Percentiles rank a stretch among this genome's conserved stretches.
These are phyloP conservation scores for Butyriboletus appendiculatus DNA, from an alignment of 1,284 basidiomycete genomes.

Conservation along the genomic window DNA sequence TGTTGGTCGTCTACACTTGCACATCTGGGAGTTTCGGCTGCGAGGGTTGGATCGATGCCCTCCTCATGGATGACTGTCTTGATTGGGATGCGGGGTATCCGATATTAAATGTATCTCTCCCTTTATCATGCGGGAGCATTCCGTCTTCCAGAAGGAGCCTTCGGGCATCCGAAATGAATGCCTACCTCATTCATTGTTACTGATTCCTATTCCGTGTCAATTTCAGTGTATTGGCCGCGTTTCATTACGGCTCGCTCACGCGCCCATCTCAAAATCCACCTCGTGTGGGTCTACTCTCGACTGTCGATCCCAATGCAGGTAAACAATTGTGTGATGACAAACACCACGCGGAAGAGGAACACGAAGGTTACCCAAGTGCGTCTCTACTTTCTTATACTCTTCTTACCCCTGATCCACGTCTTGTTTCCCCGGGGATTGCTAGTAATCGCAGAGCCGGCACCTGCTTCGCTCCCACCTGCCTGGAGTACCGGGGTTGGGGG, in stretches of 20 bases:
- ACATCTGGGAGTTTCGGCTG: neutral
- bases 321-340: conserved; percentile 28
- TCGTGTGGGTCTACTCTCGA: conserved; percentile 69
- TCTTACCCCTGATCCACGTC: neutral
- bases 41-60: neutral
- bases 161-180: conserved; percentile 12
- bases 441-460: conserved; percentile 29
- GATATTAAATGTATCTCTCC: too few relatives aligned
- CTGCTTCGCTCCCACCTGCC: conserved; percentile 24
- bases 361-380: conserved; percentile 28
- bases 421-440: neutral
- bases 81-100: neutral
- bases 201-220: neutral
- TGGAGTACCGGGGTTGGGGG: conserved; percentile 29
- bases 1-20: neutral
- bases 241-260: conserved; percentile 66
- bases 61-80: neutral
- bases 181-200: neutral
- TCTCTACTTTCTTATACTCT: neutral
- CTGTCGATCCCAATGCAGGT: conserved; percentile 55
- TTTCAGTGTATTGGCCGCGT: conserved; percentile 50
- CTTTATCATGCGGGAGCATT: too few relatives aligned
- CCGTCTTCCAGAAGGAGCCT: conserved; percentile 5
- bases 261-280: conserved; percentile 64
- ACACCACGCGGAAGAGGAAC: conserved; percentile 19